Evolutionary conservation across 2,329 filamentous ascomycete species (phyloP), one percentile per base, ranked within the genome.

Genomic region (Aulographum hederae): DNA sequence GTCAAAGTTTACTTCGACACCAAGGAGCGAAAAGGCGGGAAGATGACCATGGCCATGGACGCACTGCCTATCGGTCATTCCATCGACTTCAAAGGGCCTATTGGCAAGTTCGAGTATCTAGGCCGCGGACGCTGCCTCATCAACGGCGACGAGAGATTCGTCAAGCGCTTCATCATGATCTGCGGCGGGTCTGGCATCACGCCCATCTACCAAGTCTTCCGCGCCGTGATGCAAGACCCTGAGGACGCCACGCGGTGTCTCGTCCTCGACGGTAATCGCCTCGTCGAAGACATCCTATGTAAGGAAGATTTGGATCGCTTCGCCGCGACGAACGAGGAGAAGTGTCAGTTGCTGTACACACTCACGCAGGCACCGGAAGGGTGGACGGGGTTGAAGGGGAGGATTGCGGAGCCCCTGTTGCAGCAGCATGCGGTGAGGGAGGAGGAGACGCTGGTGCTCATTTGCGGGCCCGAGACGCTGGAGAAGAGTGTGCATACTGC

Each of bases 181-280:
- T 89, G 80, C 43, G 85, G 68, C 11, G 85, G 85, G 4, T 80
- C 71, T n/a, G 85, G 85, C 1, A 78, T 94, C 45, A 93, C 85
- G n/a, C 85, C 85, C 0, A 79, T 93, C 39, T 89, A 75, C 48
- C 79, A 89, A 46, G 78, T 92, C 3, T 58, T 91, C 32, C 63
- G 79, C 5, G 76, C 79, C 0, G 68, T 91, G 0, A 65, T 84
- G 50, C 60, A 65, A 28, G 70, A 86, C 38, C 42, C 48, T 2
- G 48, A 58, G 0, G 79, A 86, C 44, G 41, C 51, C 6, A 89
- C 79, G 0, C 56, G 50, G 2, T 92, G 81, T 45, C 54, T 77
- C 2, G 63, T 94, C 0, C 57, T 94, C 1, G 65, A 92, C 44
- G 81, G 82, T 0, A 94, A 94, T 43, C 60, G 80, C 10, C 46